Conservation (phyloP, 225 moss, liverwort and hornwort species). For the Takakia lepidozioides region DNA sequence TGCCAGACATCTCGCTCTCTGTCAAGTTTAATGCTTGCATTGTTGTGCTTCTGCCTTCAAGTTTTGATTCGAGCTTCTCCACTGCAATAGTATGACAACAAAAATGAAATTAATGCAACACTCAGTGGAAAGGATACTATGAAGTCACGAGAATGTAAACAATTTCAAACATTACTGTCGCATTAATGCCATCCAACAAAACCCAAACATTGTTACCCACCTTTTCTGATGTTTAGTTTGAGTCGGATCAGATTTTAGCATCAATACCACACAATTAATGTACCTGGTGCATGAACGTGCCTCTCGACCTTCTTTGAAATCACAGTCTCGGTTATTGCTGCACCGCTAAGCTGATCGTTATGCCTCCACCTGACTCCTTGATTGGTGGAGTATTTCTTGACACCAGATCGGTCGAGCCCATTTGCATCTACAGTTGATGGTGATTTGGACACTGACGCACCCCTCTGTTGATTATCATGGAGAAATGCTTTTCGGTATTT, state of each 20-base stretch:
- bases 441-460: not conserved
- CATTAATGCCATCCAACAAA: no score
- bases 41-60: no score
- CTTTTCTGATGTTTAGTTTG: no score
- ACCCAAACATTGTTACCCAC: no score
- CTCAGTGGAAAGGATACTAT: no score
- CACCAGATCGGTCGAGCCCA: not conserved
- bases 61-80: not conserved
- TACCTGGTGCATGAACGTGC: not conserved
- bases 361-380: not conserved
- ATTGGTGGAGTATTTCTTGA: not conserved
- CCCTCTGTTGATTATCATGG: conserved; percentile 1
- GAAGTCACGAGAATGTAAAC: no score
- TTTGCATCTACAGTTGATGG: no score
- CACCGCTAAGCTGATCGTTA: not conserved
- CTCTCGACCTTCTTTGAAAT: not conserved
- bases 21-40: conserved; percentile 1
- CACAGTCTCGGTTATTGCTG: not conserved
- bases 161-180: no score
- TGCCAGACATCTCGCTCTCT: not conserved
- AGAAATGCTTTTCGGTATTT: not conserved
- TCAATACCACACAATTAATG: no score
- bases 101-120: no score
- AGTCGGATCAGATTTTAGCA: no score
- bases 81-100: no score